Evolutionary conservation across 2,329 filamentous ascomycete species (phyloP), one percentile per base, ranked within the genome.

Genomic region (Paraphaeosphaeria minitans): DNA sequence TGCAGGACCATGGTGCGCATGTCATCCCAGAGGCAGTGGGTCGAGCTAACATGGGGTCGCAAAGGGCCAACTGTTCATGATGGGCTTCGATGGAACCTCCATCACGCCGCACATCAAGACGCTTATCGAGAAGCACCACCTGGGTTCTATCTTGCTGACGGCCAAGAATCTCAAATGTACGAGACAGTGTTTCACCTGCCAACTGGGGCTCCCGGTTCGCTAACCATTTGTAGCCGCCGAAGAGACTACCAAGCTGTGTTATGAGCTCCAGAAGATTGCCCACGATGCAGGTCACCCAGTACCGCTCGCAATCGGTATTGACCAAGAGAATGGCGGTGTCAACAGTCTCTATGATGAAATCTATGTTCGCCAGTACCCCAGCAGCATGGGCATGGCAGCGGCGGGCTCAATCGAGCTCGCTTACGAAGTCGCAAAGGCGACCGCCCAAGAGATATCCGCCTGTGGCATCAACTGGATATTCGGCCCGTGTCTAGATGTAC

Each of bases 311-410:
- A 97, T 99, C 68, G 93, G 91, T 41, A 82, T 98, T 39, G 95
- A 98, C 73, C 95, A 99, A 75, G 95, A 99, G 77, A 98, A 99
- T 86, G 95, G 95, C 64, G 93, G 94, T 3, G 94, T 97, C 75
- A 98, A 97, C 80, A 97, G 92, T 78, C 84, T 98, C 2, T 97
- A 96, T 71, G 94, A 98, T 75, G 93, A 97, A 68, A 92, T 95
- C 71, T 95, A 93, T 74, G 94, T 98, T 66, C 93, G 92, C 65
- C 95, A 98, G 75, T 99, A 97, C 67, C 95, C 95, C 9, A 97
- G 93, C 71, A 91, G 94, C 62, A 98, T 99, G 94, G 94, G 93
- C 13, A 85, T 97, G 60, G 93, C 94, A n/a, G 95, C 95, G 22
- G 93, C 93, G 4, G 92, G 93, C 24, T 93, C 89, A 12, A 89